Evolutionary conservation across 345 rosid species (phyloP).

Genomic region (Sonneratia alba): DNA sequence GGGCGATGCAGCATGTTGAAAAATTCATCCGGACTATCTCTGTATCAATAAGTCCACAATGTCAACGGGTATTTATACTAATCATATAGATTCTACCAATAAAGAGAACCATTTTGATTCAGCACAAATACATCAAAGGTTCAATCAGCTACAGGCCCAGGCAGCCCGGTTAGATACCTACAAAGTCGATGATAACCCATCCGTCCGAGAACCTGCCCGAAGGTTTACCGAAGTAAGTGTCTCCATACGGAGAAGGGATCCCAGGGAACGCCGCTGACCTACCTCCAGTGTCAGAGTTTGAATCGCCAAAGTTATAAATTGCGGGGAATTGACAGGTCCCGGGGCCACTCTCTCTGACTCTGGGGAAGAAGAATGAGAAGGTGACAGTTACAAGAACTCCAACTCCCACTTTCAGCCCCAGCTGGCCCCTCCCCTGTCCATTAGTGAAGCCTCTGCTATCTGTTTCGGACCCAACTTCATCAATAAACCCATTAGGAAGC

Average conservation of each 20-base stretch:
- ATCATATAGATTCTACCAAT: neutral
- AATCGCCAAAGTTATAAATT: slow-evolving; percentile 39
- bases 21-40: neutral
- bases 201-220: slow-evolving; percentile 56
- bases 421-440: neutral
- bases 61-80: neutral
- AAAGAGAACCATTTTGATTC: neutral
- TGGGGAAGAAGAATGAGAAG: neutral
- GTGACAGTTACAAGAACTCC: neutral
- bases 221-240: slow-evolving; percentile 37
- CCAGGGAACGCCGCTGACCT: slow-evolving; percentile 46
- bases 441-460: neutral
- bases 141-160: neutral
- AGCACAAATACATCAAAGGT: too few species aligned
- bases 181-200: slow-evolving; percentile 45
- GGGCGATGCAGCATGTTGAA: too few species aligned
- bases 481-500: neutral
- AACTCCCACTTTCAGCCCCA: neutral
- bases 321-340: slow-evolving; percentile 21
- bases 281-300: slow-evolving; percentile 45
- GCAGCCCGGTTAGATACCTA: slow-evolving; percentile 21
- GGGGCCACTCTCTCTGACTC: slow-evolving; percentile 1
- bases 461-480: neutral
- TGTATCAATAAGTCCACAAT: neutral
- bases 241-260: slow-evolving; percentile 39